Evolutionary conservation across 2,329 filamentous ascomycete genomes (phyloP).

Genomic region (Emmonsia crescens): DNA sequence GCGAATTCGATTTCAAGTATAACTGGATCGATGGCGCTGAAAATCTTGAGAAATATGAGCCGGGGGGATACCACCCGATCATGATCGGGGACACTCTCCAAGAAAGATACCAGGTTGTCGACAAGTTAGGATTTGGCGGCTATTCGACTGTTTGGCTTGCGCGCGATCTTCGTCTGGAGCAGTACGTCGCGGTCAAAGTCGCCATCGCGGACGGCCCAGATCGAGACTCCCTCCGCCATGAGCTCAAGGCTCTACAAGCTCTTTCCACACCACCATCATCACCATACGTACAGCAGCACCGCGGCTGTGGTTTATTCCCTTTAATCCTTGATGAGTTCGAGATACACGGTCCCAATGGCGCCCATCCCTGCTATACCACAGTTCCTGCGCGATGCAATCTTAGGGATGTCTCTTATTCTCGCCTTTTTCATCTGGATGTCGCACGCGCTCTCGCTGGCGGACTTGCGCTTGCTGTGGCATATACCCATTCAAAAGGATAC

Average conservation of each 20-base stretch:
- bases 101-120: constrained; percentile 26
- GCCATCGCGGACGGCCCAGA: too few relatives aligned
- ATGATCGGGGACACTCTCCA: constrained; percentile 23
- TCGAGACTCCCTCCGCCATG: constrained; percentile 9
- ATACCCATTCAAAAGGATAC: constrained; percentile 13
- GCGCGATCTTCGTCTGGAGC: constrained; percentile 18
- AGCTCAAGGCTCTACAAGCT: constrained; percentile 15
- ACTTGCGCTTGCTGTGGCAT: constrained; percentile 11
- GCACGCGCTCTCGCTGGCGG: constrained; percentile 11
- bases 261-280: constrained; percentile 10
- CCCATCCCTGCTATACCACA: constrained; percentile 10
- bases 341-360: constrained; percentile 9
- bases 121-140: constrained; percentile 33
- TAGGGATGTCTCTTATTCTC: constrained; percentile 10
- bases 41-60: constrained; percentile 20
- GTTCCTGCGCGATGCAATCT: constrained; percentile 13
- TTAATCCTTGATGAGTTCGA: constrained; percentile 10
- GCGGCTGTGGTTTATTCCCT: constrained; percentile 1
- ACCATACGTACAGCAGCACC: too few relatives aligned
- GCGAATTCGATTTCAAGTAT: too few relatives aligned
- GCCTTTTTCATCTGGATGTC: constrained; percentile 10
- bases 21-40: constrained; percentile 23
- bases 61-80: constrained; percentile 26
- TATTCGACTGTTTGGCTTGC: constrained; percentile 36
- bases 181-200: constrained; percentile 22